Evolutionary conservation across 805 yeast genomes (phyloP).

Genomic region (Ogataea angusta): DNA sequence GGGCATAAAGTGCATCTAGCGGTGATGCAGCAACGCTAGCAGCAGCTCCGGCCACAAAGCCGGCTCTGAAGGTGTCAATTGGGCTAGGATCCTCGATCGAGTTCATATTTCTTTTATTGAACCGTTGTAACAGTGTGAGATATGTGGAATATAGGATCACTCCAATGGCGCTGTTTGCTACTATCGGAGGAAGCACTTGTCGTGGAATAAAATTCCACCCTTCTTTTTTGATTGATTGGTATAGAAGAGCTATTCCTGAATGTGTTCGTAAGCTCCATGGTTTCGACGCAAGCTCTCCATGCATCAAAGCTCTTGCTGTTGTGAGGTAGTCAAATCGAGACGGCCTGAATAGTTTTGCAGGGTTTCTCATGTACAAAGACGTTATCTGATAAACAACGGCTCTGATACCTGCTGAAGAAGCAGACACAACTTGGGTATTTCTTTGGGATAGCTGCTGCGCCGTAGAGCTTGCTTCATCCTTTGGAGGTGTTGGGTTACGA

Average conservation of each 20-base stretch:
- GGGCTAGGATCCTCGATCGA: conserved; percentile 32
- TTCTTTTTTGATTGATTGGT: conserved; percentile 64
- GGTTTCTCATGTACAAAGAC: conserved; percentile 74
- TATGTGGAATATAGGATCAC: conserved; percentile 81
- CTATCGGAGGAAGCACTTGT: conserved; percentile 78
- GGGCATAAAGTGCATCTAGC: conserved; percentile 81
- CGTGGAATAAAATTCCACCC: conserved; percentile 90
- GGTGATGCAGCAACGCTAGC: conserved; percentile 95
- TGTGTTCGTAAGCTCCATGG: conserved; percentile 64
- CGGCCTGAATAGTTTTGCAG: conserved; percentile 84
- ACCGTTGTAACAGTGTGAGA: conserved; percentile 48
- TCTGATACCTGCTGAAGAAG: conserved; percentile 81
- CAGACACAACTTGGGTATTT: conserved; percentile 60
- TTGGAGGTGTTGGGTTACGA: neutral
- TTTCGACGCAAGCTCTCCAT: conserved; percentile 42
- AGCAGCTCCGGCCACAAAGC: conserved; percentile 78
- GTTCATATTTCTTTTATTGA: conserved; percentile 25
- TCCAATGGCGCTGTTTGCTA: conserved; percentile 90
- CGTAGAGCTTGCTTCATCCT: neutral
- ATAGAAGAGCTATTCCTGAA: conserved; percentile 71
- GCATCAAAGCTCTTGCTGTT: conserved; percentile 51
- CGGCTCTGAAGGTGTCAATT: conserved; percentile 70
- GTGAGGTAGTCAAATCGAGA: conserved; percentile 85
- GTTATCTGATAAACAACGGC: conserved; percentile 79
- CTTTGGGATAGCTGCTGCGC: conserved; percentile 34